Evolutionary conservation across 2,329 filamentous ascomycete species (phyloP).

Genomic region (Ophiostoma perfectum): DNA sequence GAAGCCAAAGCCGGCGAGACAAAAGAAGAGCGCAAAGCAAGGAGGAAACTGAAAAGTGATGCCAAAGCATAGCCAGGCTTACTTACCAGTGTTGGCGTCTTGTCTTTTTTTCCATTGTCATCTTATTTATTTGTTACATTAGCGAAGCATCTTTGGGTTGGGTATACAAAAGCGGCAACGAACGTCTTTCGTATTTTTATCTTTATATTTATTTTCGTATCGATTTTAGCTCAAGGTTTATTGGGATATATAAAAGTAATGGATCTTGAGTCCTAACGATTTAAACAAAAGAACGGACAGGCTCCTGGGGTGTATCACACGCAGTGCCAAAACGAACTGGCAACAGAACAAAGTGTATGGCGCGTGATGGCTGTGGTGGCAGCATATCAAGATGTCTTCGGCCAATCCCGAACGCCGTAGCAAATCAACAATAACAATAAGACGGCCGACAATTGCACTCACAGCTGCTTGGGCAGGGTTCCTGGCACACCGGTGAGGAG

Average conservation of each 20-base stretch:
- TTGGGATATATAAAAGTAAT: not conserved
- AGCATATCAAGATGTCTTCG: not conserved
- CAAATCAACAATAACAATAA: slow-evolving; percentile 25
- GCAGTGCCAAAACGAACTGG: too few species aligned
- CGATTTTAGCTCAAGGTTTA: not conserved
- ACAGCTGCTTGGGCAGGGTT: slow-evolving; percentile 55
- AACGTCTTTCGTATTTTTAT: not conserved
- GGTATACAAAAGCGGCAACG: slow-evolving; percentile 13
- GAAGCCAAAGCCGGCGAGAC: slow-evolving; percentile 36
- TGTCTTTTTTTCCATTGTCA: not conserved
- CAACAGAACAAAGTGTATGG: slow-evolving; percentile 26
- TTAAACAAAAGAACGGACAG: too few species aligned
- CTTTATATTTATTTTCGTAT: not conserved
- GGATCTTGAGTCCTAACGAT: too few species aligned
- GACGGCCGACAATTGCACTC: not conserved
- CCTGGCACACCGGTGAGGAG: slow-evolving; percentile 69
- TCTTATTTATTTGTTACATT: not conserved
- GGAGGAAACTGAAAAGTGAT: slow-evolving; percentile 28
- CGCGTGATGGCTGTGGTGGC: not conserved
- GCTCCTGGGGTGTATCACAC: too few species aligned
- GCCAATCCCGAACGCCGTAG: not conserved
- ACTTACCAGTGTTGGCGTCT: not conserved
- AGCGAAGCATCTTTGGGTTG: slow-evolving; percentile 14
- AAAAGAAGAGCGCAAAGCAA: slow-evolving; percentile 41
- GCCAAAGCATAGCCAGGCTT: not conserved